These are phyloP conservation scores for Triticum dicoccoides DNA, from an alignment of 176 grass and related monocot species.

Conservation along the genomic window DNA sequence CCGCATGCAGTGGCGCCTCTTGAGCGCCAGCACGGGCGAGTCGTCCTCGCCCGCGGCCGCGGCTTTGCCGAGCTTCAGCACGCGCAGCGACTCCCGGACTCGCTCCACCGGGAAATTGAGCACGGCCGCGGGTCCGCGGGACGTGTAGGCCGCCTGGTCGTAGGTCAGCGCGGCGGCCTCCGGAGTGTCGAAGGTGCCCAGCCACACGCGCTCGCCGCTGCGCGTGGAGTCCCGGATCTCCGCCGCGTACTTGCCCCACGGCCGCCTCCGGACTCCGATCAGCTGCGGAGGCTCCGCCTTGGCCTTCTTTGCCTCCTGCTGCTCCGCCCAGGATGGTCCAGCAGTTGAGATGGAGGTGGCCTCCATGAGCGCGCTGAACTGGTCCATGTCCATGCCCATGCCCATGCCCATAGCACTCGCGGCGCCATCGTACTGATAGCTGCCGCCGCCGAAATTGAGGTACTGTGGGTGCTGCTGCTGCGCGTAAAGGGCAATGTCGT, in stretches of 20 bases:
- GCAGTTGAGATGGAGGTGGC: not conserved
- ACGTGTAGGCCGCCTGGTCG: not conserved
- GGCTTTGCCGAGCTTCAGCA: not conserved
- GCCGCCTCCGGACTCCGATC: no score
- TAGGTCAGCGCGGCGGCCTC: not conserved
- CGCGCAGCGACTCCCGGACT: no score
- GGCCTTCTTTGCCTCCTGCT: not conserved
- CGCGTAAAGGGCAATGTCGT: no score
- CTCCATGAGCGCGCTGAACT: not conserved
- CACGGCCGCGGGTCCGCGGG: not conserved
- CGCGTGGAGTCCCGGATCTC: no score
- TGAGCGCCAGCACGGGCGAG: conserved; percentile 43
- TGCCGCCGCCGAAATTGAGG: not conserved
- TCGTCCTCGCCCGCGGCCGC: not conserved
- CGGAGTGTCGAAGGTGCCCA: not conserved
- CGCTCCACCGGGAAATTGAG: no score
- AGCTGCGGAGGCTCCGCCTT: not conserved
- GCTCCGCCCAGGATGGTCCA: not conserved
- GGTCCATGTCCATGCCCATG: not conserved
- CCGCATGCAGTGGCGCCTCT: conserved; percentile 42
- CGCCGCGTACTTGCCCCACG: no score
- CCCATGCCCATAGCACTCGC: no score
- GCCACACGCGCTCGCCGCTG: not conserved
- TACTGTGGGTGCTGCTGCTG: not conserved
- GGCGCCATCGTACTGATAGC: not conserved